phyloP scores from a whole-genome alignment of 768 basidiomycete genomes.

The Naganishia vaughanmartiniae region DNA sequence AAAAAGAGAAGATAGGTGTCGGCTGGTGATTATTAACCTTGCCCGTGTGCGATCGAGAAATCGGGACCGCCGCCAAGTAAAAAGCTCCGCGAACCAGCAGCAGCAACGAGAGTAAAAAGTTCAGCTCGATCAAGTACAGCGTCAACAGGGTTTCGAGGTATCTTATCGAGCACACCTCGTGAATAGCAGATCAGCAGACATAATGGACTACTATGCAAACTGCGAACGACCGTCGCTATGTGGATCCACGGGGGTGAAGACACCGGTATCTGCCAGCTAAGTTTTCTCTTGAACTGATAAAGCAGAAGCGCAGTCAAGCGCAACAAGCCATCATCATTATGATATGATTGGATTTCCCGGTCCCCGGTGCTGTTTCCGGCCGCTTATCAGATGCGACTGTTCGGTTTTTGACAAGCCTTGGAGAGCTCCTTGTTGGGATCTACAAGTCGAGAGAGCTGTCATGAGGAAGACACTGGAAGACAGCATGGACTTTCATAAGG shows the following conservation, averaged over 20 bases:
- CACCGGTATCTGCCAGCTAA: background rate
- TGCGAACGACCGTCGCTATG: background rate
- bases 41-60: constrained; percentile 3
- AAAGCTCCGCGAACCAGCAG: background rate
- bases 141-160: too few species aligned
- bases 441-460: background rate
- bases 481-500: too few species aligned
- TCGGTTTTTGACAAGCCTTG: background rate
- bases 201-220: background rate
- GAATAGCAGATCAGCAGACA: too few species aligned
- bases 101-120: background rate
- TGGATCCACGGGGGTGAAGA: background rate
- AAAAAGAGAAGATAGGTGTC: background rate
- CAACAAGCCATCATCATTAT: background rate
- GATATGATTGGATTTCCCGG: constrained; percentile 5
- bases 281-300: background rate
- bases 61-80: background rate
- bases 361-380: background rate
- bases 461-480: too few species aligned
- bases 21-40: background rate
- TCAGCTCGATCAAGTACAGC: too few species aligned
- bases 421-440: background rate
- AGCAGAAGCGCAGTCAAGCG: constrained; percentile 1
- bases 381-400: constrained; percentile 13
- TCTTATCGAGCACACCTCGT: too few species aligned